A percentile compares a stretch with the other conserved stretches of the same genome.
These are phyloP conservation scores for Caryopteris hybrid DNA, from an alignment of 305 asterid genomes.

Conservation along the genomic window DNA sequence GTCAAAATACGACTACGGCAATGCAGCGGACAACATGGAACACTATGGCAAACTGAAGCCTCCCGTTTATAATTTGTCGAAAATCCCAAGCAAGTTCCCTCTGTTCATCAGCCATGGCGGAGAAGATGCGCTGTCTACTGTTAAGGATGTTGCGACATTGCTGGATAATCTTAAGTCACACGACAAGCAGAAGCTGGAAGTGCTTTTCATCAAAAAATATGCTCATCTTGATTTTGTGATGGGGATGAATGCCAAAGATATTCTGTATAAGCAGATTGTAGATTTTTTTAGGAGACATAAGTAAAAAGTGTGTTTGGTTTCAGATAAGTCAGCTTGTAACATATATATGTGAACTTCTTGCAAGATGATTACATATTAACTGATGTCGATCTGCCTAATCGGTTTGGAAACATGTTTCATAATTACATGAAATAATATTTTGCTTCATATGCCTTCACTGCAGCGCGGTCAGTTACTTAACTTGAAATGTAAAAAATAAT, in stretches of 20 bases:
- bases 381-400: too few species aligned
- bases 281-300: constrained; percentile 27
- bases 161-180: constrained; percentile 37
- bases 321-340: too few species aligned
- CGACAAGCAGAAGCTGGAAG: constrained; percentile 34
- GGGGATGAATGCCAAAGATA: constrained; percentile 39
- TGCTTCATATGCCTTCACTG: too few species aligned
- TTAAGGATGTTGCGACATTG: constrained; percentile 32
- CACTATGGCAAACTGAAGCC: constrained; percentile 39
- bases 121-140: constrained; percentile 41
- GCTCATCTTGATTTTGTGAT: constrained; percentile 62
- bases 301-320: too few species aligned
- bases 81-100: constrained; percentile 47
- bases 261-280: constrained; percentile 35
- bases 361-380: too few species aligned
- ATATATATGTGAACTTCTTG: too few species aligned
- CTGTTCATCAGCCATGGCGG: constrained; percentile 56
- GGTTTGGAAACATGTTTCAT: too few species aligned
- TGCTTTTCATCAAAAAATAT: constrained; percentile 36
- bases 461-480: too few species aligned
- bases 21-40: constrained; percentile 16
- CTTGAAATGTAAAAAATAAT: too few species aligned
- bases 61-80: constrained; percentile 40
- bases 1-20: constrained; percentile 44
- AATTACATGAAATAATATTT: too few species aligned